Conservation (phyloP, 108 stramenopile species). For the Cyclotella choctawhatcheeana region DNA sequence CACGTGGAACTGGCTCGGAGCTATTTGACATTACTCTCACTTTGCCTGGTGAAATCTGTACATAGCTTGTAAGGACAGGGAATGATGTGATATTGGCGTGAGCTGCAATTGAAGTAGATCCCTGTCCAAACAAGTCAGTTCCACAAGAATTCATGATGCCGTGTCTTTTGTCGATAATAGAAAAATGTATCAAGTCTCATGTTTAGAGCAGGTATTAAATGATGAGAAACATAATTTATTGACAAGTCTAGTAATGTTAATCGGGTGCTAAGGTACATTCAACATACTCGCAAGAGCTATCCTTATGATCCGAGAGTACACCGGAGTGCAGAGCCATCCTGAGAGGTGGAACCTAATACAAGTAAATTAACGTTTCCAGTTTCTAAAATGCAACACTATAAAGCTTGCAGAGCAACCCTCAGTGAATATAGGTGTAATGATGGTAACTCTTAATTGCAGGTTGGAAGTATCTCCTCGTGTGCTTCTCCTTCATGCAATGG, state of each 20-base stretch:
- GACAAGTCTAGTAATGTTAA: constrained; percentile 80
- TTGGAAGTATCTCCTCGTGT: constrained; percentile 14
- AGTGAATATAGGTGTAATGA: constrained; percentile 83
- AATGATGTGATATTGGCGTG: constrained; percentile 66
- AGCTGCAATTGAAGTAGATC: constrained; percentile 37
- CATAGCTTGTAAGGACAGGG: constrained; percentile 71
- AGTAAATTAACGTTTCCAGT: too few species aligned
- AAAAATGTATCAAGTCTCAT: constrained; percentile 24
- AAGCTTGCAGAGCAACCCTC: too few species aligned
- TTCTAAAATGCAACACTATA: too few species aligned
- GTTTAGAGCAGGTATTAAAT: constrained; percentile 70
- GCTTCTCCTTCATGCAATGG: constrained; percentile 50
- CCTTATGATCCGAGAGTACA: constrained; percentile 47
- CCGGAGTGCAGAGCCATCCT: constrained; percentile 86
- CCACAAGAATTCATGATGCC: constrained; percentile 88
- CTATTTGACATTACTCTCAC: constrained; percentile 55
- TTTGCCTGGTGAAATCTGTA: constrained; percentile 74
- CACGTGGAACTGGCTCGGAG: constrained; percentile 65
- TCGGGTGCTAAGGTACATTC: constrained; percentile 34
- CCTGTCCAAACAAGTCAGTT: constrained; percentile 67
- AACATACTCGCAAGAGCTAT: not conserved
- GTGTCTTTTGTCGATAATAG: constrained; percentile 58
- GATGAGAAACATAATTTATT: constrained; percentile 86
- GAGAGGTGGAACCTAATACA: constrained; percentile 67
- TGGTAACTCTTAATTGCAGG: constrained; percentile 61